Evolutionary conservation across 2,329 filamentous ascomycete genomes (phyloP).

Genomic region (Curvularia sp.): DNA sequence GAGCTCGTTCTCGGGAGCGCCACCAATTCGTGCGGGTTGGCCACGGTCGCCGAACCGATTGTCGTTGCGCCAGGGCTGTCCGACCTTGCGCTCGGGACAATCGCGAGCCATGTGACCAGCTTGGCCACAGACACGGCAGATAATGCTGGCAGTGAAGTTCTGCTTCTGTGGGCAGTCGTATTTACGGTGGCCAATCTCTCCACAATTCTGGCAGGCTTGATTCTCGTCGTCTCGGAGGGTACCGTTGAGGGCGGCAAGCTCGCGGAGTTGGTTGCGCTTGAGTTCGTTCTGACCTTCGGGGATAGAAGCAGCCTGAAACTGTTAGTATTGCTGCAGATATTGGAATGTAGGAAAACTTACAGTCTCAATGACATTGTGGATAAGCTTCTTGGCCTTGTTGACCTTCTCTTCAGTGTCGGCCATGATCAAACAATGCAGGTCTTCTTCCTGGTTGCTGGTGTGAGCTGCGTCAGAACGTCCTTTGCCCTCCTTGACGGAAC

Average conservation of each 20-base stretch:
- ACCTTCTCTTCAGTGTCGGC: constrained; percentile 99
- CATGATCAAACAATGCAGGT: constrained; percentile 99
- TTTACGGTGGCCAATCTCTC: constrained; percentile 98
- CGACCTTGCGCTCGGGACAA: constrained; percentile 92
- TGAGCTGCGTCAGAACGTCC: constrained; percentile 98
- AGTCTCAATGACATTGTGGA: constrained; percentile 98
- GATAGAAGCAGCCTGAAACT: constrained; percentile 86
- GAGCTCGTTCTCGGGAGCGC: constrained; percentile 88
- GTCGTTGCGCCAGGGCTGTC: constrained; percentile 89
- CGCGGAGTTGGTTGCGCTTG: constrained; percentile 97
- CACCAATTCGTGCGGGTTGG: constrained; percentile 68
- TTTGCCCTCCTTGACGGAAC: constrained; percentile 99
- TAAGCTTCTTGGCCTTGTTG: constrained; percentile 97
- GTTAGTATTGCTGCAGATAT: constrained; percentile 40
- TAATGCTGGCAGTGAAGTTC: constrained; percentile 99
- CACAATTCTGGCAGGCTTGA: constrained; percentile 98
- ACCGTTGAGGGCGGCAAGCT: constrained; percentile 97
- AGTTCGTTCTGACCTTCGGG: constrained; percentile 98
- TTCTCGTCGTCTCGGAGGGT: constrained; percentile 99
- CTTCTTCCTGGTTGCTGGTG: constrained; percentile 99
- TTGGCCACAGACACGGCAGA: constrained; percentile 97
- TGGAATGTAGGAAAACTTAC: constrained; percentile 64
- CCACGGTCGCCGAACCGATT: constrained; percentile 61
- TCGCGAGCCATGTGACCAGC: constrained; percentile 98
- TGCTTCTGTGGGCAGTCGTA: constrained; percentile 98